These are phyloP conservation scores for Quercus phellos DNA, from an alignment of 331 rosid species.

Conservation along the genomic window DNA sequence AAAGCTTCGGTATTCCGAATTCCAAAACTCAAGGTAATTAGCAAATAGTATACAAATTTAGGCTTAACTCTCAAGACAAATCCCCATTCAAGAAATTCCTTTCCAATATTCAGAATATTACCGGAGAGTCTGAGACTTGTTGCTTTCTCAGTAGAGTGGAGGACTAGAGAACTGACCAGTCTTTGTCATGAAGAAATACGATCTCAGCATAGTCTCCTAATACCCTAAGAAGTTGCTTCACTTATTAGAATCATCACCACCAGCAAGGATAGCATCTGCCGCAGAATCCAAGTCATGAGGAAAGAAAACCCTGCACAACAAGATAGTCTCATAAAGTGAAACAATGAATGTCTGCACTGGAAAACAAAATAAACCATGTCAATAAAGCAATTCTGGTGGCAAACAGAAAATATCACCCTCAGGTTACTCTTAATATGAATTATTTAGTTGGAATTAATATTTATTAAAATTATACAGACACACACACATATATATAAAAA, in stretches of 20 bases:
- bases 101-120: background rate
- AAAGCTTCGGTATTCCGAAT: background rate
- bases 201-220: background rate
- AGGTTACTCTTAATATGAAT: background rate
- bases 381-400: background rate
- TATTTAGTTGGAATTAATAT: background rate
- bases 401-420: background rate
- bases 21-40: background rate
- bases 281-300: conserved; percentile 90
- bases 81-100: background rate
- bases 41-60: background rate
- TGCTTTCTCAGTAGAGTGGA: background rate
- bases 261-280: conserved; percentile 75
- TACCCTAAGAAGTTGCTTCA: conserved; percentile 1
- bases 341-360: background rate
- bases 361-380: background rate
- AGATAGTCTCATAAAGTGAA: conserved; percentile 7
- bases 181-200: background rate
- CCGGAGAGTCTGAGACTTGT: background rate
- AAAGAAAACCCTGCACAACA: conserved; percentile 80
- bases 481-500: no score
- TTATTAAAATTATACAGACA: no score
- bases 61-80: background rate
- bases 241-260: conserved; percentile 27
- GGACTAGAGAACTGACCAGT: background rate